These are phyloP conservation scores for Pseudopithomyces maydicus DNA, from an alignment of 2,329 filamentous ascomycete species.

Conservation along the genomic window DNA sequence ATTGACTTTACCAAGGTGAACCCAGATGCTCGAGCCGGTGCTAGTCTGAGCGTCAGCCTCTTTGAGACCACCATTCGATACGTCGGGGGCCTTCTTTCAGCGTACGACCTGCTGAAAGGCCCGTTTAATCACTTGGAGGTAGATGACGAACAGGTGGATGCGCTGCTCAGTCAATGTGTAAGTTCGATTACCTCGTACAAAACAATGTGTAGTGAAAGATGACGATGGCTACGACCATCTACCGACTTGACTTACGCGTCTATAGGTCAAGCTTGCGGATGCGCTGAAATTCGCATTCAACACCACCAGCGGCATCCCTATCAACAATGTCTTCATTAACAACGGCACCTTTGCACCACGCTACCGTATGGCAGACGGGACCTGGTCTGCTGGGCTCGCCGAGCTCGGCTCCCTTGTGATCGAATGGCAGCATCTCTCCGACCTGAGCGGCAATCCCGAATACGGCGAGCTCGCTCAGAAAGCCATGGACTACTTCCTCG, in stretches of 20 bases:
- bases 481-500: constrained; percentile 69
- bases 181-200: no score
- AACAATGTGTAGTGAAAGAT: no score
- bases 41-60: constrained; percentile 40
- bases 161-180: constrained; percentile 66
- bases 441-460: constrained; percentile 67
- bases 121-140: constrained; percentile 58
- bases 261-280: constrained; percentile 62
- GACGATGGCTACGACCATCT: no score
- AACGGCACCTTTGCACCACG: constrained; percentile 55
- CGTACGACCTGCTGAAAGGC: constrained; percentile 59
- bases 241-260: no score
- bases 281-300: constrained; percentile 75
- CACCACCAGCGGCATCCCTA: constrained; percentile 72
- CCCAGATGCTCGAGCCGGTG: constrained; percentile 2
- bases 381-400: constrained; percentile 68
- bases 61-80: constrained; percentile 40
- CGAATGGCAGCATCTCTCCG: constrained; percentile 79
- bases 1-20: constrained; percentile 57
- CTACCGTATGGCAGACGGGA: constrained; percentile 29
- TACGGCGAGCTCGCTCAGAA: constrained; percentile 70
- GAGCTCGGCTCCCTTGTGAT: constrained; percentile 75
- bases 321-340: constrained; percentile 67
- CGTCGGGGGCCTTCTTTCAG: constrained; percentile 30
- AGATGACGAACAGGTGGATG: constrained; percentile 55